phyloP scores from a whole-genome alignment of 108 stramenopile genomes.

The Nitzschia sp. region DNA sequence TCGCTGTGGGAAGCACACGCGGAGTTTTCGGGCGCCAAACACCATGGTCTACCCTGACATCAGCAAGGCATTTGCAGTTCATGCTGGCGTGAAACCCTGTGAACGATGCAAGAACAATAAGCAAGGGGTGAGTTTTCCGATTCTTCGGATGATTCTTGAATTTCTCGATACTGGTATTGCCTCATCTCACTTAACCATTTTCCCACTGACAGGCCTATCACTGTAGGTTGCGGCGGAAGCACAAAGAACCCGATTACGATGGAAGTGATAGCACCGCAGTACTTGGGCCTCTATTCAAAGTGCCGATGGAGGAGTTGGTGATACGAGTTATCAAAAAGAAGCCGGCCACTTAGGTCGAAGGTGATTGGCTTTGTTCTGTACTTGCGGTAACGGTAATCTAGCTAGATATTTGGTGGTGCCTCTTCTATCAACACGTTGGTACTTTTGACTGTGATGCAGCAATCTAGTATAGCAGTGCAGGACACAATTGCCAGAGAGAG shows the following conservation, averaged over 20 bases:
- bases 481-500: too few relatives aligned
- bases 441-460: too few relatives aligned
- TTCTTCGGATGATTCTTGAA: neutral
- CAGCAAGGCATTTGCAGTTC: conserved; percentile 41
- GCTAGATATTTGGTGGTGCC: too few relatives aligned
- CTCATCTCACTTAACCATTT: too few relatives aligned
- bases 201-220: conserved; percentile 30
- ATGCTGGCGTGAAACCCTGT: conserved; percentile 51
- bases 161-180: neutral
- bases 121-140: conserved; percentile 32
- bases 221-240: conserved; percentile 49
- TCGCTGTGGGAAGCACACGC: conserved; percentile 29
- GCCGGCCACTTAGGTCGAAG: too few relatives aligned
- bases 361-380: too few relatives aligned
- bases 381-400: too few relatives aligned
- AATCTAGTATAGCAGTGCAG: too few relatives aligned
- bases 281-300: conserved; percentile 29
- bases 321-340: conserved; percentile 5
- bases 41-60: conserved; percentile 42
- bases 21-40: conserved; percentile 29
- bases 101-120: conserved; percentile 54
- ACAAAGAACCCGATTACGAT: conserved; percentile 52
- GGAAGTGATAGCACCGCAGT: conserved; percentile 36
- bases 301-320: conserved; percentile 26
- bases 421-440: too few relatives aligned